Conservation (phyloP, 192 early-diverging fungal genomes). For the Coemansia sp. region DNA sequence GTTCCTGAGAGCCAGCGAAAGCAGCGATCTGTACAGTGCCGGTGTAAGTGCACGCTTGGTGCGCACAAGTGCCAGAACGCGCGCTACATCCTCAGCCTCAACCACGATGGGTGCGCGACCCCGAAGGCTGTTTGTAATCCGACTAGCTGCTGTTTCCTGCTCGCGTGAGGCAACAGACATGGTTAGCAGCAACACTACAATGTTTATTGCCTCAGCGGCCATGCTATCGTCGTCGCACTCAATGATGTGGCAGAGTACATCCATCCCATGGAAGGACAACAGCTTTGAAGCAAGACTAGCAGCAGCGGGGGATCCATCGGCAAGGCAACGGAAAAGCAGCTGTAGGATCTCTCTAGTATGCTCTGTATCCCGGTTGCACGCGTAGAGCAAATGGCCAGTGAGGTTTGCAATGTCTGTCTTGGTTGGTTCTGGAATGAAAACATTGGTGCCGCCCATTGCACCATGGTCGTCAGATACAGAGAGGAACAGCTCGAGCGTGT, state of each 20-base stretch:
- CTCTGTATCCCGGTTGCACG: constrained; percentile 37
- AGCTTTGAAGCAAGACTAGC: constrained; percentile 19
- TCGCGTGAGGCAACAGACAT: constrained; percentile 18
- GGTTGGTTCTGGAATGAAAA: constrained; percentile 10
- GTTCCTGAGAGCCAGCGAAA: constrained; percentile 23
- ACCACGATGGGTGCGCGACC: constrained; percentile 16
- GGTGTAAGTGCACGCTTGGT: constrained; percentile 33
- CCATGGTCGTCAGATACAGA: constrained; percentile 18
- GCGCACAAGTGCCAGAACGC: constrained; percentile 28
- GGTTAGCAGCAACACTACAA: constrained; percentile 31
- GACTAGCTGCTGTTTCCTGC: constrained; percentile 30
- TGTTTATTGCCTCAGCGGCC: constrained; percentile 39
- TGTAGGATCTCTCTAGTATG: constrained; percentile 35
- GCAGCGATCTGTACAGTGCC: constrained; percentile 27
- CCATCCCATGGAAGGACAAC: constrained; percentile 18
- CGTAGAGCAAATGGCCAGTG: constrained; percentile 26
- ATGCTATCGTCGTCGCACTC: constrained; percentile 38
- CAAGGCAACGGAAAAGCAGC: constrained; percentile 39
- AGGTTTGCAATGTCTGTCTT: constrained; percentile 26
- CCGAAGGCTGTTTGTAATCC: constrained; percentile 36
- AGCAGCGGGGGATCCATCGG: constrained; percentile 37
- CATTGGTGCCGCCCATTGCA: not conserved
- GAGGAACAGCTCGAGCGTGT: constrained; percentile 34
- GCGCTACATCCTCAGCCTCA: constrained; percentile 13
- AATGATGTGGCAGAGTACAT: constrained; percentile 31